Base-by-base conservation (phyloP, 2,329 filamentous ascomycete species). In the Tolypocladium tundrense region DNA sequence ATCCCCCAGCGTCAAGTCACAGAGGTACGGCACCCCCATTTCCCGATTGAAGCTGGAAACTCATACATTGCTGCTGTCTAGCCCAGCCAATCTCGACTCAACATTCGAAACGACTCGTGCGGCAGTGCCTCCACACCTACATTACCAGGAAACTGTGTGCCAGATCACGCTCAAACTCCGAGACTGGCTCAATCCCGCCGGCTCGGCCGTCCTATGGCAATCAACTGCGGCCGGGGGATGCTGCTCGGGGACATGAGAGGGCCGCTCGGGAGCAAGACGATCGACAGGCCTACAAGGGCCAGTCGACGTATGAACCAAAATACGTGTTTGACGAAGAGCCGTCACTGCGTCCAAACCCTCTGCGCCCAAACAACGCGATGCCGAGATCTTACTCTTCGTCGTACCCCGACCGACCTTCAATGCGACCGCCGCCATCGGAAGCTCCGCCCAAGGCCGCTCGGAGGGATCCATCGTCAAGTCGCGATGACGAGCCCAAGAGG, bases 361-460 rank as follows among this genome's bases (percentile, higher is more conserved):
- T 65, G 21, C 65, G 64, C 1, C 60, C 59, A 21, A 66, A 61
- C 40, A 59, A 63, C 14, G 56, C 63, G 31, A 55, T 64, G 24
- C 13, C 61, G 3, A 66, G 75, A 53, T 76, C 77, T 1, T 74
- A 76, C 57, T 81, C 79, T 4, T 75, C 76, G 27, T 78, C 77
- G 0, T 74, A 76, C 59, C 68, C 75, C 6, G 75, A 80, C 55
- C 65, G 72, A 39, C 71, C 70, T 8, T 60, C 65, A 6, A 59
- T 65, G 42, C 65, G 63, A 39, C 61, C 56, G 24, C 60, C 58
- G 1, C 21, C 61, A 27, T 57, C 59, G 7, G 60, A 64, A 24
- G 57, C 61, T 42, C 45, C 54, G 24, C 37, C 55, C 27, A 67
- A 54, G 43, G 60, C 61, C 21, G 58, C 59, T 24, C 61, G 54